A percentile compares a stretch with the other conserved stretches of the same genome.
Evolutionary conservation across 305 asterid species (phyloP).

Genomic region (Fraxinus velutina): DNA sequence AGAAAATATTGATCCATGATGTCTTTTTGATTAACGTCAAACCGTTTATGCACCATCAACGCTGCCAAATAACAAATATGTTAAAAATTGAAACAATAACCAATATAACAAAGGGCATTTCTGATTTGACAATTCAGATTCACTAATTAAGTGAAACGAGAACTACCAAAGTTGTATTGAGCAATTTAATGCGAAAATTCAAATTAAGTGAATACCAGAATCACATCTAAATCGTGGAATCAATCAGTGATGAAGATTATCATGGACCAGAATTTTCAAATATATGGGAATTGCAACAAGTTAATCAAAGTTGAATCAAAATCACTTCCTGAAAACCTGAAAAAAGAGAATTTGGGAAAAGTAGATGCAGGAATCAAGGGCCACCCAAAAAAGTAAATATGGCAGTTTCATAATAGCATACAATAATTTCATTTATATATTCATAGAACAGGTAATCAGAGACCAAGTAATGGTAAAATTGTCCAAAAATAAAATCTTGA

Average conservation of each 20-base stretch:
- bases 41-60: not conserved
- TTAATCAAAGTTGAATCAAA: not conserved
- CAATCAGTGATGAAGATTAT: not conserved
- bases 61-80: not conserved
- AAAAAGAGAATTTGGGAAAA: not conserved
- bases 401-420: not conserved
- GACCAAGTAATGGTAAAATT: not conserved
- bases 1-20: not conserved
- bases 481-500: not conserved
- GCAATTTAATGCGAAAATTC: not conserved
- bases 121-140: not conserved
- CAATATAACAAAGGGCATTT: not conserved
- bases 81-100: not conserved
- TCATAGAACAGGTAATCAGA: not conserved
- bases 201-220: not conserved
- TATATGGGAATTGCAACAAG: not conserved
- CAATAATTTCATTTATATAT: not conserved
- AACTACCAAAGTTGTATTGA: not conserved
- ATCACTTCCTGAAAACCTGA: not conserved
- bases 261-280: not conserved
- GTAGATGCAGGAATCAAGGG: constrained; percentile 1
- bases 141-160: not conserved
- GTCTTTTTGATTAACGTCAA: not conserved
- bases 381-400: not conserved
- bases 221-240: not conserved